A percentile compares a stretch with the other conserved stretches of the same genome.
Conservation (phyloP, 2,329 filamentous ascomycete species). For the Penicillium sp. region DNA sequence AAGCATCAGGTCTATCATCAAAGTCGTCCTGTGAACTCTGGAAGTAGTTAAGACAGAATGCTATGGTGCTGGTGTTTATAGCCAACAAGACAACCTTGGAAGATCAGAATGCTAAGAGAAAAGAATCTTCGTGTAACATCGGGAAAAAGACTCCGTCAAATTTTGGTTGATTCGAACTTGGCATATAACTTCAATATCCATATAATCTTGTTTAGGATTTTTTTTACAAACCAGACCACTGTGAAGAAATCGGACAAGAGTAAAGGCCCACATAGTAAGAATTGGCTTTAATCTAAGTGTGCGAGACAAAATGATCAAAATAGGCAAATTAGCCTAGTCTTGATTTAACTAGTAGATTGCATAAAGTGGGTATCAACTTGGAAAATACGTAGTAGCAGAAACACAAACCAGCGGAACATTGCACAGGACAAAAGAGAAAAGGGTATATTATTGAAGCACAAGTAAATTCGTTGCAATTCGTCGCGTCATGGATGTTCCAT, state of each 20-base stretch:
- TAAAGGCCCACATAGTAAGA: not conserved
- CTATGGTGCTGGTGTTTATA: not conserved
- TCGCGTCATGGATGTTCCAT: conserved; percentile 16
- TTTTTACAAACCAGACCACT: not conserved
- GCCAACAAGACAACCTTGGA: not conserved
- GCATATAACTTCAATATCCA: not conserved
- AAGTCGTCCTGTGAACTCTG: not conserved
- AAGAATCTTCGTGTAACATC: conserved; percentile 10
- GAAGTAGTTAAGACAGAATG: not conserved
- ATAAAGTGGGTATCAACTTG: conserved; percentile 12
- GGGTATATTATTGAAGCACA: conserved; percentile 14
- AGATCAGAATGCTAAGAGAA: not conserved
- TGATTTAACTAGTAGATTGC: conserved; percentile 8
- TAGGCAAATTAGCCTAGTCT: conserved; percentile 6
- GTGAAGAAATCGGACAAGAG: not conserved
- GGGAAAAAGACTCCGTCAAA: conserved; percentile 18
- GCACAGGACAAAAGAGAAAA: not conserved
- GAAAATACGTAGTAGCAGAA: not conserved
- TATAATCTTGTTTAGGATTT: not conserved
- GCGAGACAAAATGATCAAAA: conserved; percentile 4
- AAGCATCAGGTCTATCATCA: not conserved
- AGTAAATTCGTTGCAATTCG: conserved; percentile 26
- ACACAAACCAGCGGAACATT: not conserved
- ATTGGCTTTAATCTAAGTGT: not conserved
- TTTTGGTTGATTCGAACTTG: not conserved